Evolutionary conservation across 1,284 basidiomycete species (phyloP), one percentile per base, ranked within the genome.

Genomic region (Fomitopsis palustris): DNA sequence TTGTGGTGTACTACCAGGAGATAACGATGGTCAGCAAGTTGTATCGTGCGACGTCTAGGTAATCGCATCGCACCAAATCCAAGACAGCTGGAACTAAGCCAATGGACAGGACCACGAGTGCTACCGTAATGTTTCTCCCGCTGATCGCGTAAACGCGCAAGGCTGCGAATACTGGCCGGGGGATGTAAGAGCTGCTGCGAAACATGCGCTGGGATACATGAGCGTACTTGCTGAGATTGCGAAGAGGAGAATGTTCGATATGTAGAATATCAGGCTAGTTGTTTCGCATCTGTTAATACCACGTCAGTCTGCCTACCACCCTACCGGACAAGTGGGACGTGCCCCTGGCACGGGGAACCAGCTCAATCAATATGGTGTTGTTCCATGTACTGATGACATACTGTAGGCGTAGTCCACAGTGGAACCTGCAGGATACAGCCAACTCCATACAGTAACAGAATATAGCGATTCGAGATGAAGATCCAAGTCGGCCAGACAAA

Each of bases 401-500:
- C 43, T 23, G 27, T 23, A 27, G 43, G 23, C 23, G 23, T 45
- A 9, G 43, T 45, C 43, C 43, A 45, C 16, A 45, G 21, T 10
- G 43, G 43, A 10, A 45, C 19, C 23, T 77, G 49, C 9, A 51
- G n/a, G 49, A 35, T 14, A 31, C 27, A 51, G 17, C 29, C 14
- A 8, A 51, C 17, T 4, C 29, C 49, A 14, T 51, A 51, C 29
- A 51, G 8, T 19, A 51, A 19, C 17, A 51, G 33, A 33, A 35
- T 16, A 16, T 33, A 35, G 17, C 49, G 49, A 17, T 51, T 51
- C n/a, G 29, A 27, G 7, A 51, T 3, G 49, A 51, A 35, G 27
- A 51, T 51, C 3, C 29, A 6, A 31, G 49, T 16, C 9, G 49
- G 7, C 4, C 29, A 27, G 17, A 35, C 6, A 7, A 33, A 12